Base-by-base conservation (phyloP, 139 green algal species). In the Edaphochlamys debaryana region DNA sequence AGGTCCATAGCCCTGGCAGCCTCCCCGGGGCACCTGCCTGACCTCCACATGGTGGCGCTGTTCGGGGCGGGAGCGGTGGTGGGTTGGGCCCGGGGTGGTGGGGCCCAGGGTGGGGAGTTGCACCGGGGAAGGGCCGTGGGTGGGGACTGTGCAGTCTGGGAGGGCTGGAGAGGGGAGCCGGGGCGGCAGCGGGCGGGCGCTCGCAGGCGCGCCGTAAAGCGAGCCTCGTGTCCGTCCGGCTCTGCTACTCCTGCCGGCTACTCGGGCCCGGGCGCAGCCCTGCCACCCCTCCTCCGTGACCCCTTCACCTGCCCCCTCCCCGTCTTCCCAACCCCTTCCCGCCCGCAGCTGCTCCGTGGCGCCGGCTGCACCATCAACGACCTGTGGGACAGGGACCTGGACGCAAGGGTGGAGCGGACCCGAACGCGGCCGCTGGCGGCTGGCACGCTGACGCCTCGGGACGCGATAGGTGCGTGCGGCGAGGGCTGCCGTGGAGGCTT, bases 301-400 rank as follows among this genome's bases (percentile, higher is more conserved):
- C n/a, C n/a, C n/a, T n/a, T n/a, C n/a, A n/a, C n/a, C n/a, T n/a
- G n/a, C n/a, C n/a, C n/a, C n/a, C n/a, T n/a, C n/a, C n/a, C n/a
- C n/a, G n/a, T n/a, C n/a, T n/a, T n/a, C n/a, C 37, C 27, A 23
- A 54, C 23, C 52, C 22, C 36, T 67, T 66, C 25, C 27, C 27
- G 11, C 25, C 22, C 68, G 67, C 80, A 94, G 92, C 88, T 98
- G 50, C 89, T 98, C 72, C 84, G 95, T 1, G 93, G 95, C 23
- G 93, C 95, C 9, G 97, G 97, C 69, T 99, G 97, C 91, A 99
- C 96, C 29, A 86, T 99, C 23, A 99, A 99, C 86, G 97, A 99
- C 89, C 78, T 99, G 67, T 98, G 95, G 94, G 97, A 99, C 80
- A 71, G 90, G 4, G 90, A 98, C 38, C 75, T 98, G 68, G 96